phyloP scores from a whole-genome alignment of 495 filamentous ascomycete species.

The Aspergillus steynii region DNA sequence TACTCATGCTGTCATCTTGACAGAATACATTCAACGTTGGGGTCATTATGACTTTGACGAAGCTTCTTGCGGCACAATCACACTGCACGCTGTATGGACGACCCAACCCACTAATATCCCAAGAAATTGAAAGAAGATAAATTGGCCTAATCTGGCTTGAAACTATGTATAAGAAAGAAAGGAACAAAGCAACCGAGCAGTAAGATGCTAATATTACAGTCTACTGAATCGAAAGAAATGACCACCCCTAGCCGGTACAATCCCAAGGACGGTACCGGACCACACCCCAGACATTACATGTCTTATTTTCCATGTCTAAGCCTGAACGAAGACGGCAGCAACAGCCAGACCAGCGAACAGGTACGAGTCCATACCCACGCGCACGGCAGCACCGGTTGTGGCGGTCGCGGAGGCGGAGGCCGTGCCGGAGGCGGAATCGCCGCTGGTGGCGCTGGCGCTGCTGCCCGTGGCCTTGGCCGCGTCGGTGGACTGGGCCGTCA shows the following conservation, averaged over 20 bases:
- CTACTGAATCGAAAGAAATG: background rate
- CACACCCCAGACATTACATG: background rate
- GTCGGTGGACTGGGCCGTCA: slow-evolving; percentile 12
- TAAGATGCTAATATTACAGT: background rate
- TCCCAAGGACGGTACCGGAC: background rate
- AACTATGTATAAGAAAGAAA: background rate
- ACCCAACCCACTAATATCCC: no score
- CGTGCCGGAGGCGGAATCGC: background rate
- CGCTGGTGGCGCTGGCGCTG: background rate
- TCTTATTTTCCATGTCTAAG: background rate
- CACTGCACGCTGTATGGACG: no score
- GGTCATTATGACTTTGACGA: no score
- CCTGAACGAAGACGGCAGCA: background rate
- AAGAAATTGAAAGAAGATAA: no score
- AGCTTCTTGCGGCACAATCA: no score
- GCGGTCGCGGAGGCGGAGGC: background rate
- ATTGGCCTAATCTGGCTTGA: no score
- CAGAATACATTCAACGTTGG: no score
- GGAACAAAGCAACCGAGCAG: background rate
- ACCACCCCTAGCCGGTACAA: background rate
- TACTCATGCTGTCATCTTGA: no score
- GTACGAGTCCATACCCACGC: background rate
- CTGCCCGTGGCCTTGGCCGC: background rate
- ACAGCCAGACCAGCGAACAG: background rate
- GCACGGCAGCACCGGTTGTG: background rate